Percentiles rank a stretch among this genome's conserved stretches.
These are phyloP conservation scores for Pichia sp. DNA, from an alignment of 1,139 yeast species.

Conservation along the genomic window DNA sequence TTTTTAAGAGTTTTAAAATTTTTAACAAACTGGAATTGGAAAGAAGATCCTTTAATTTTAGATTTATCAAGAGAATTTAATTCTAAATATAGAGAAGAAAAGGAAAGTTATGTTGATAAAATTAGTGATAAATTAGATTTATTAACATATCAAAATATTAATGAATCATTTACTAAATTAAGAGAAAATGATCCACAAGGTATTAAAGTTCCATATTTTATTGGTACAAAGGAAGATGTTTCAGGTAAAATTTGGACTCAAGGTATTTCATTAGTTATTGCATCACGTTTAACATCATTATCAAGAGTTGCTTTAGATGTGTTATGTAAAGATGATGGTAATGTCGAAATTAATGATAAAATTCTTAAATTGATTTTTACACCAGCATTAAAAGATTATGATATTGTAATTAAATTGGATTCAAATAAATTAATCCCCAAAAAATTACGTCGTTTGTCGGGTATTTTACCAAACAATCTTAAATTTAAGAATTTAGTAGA, in stretches of 20 bases:
- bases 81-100: slow-evolving; percentile 23
- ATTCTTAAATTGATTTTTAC: slow-evolving; percentile 57
- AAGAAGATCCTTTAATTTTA: slow-evolving; percentile 72
- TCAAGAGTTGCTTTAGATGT: slow-evolving; percentile 67
- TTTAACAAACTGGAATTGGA: slow-evolving; percentile 90
- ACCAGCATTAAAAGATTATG: slow-evolving; percentile 81
- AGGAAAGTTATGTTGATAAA: slow-evolving; percentile 35
- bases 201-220: slow-evolving; percentile 68
- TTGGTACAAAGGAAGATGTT: slow-evolving; percentile 75
- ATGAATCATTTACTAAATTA: slow-evolving; percentile 55
- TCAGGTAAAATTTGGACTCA: slow-evolving; percentile 83
- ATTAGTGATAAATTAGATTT: slow-evolving; percentile 61
- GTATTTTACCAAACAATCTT: slow-evolving; percentile 44
- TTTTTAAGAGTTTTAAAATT: slow-evolving; percentile 69
- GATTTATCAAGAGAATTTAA: slow-evolving; percentile 52
- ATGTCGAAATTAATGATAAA: slow-evolving; percentile 30
- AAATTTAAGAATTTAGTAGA: slow-evolving; percentile 62
- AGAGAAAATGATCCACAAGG: slow-evolving; percentile 80
- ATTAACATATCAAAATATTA: slow-evolving; percentile 56
- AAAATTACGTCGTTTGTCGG: slow-evolving; percentile 36
- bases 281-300: slow-evolving; percentile 81
- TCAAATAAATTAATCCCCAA: slow-evolving; percentile 31
- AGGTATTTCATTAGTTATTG: slow-evolving; percentile 59
- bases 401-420: slow-evolving; percentile 61
- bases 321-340: slow-evolving; percentile 26